Base-by-base conservation (phyloP, 768 basidiomycete species). In the Tulasnella sp. region DNA sequence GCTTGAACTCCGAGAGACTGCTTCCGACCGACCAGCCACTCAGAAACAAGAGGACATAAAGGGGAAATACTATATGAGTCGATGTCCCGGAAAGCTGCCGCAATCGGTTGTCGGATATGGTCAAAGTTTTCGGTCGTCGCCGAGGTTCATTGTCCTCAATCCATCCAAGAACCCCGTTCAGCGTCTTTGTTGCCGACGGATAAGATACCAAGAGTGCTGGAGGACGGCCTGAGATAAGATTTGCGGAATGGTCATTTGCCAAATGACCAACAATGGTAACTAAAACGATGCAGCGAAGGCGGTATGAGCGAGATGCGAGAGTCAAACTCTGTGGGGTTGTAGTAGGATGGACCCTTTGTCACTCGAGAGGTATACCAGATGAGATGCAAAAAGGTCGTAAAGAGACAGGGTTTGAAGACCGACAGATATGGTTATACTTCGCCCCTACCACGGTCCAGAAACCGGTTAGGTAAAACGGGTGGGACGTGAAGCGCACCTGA, bases 351-450 rank as follows among this genome's bases (percentile, higher is more conserved):
- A 67, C 61, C 61, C 61, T 67, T 67, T 67, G 61, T 67, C 61
- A 67, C 61, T 67, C 32, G 61, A 67, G 61, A 67, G 61, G 61
- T 67, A 67, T 67, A 67, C 61, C 61, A 67, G 61, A 35, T 32
- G 61, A 67, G 61, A 29, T 67, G 61, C 61, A 67, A 29, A 67
- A 67, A 67, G 61, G 61, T 67, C 32, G 26, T 26, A 26, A 16
- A 35, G n/a, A 7, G 61, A 67, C 29, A 67, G 61, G 61, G 61
- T 67, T 67, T 67, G 61, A 67, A 67, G 61, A 26, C 61, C 61
- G 61, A 67, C 61, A 10, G 15, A 67, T 67, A 67, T 67, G 61
- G 61, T 67, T 67, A 67, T 67, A 67, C 61, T 67, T 67, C 13
- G 29, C 61, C 32, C 61, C 23, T 26, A 67, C n/a, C 61, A 16